Evolutionary conservation across 345 rosid species (phyloP), one percentile per base, ranked within the genome.

Genomic region (Stellera chamaejasme): DNA sequence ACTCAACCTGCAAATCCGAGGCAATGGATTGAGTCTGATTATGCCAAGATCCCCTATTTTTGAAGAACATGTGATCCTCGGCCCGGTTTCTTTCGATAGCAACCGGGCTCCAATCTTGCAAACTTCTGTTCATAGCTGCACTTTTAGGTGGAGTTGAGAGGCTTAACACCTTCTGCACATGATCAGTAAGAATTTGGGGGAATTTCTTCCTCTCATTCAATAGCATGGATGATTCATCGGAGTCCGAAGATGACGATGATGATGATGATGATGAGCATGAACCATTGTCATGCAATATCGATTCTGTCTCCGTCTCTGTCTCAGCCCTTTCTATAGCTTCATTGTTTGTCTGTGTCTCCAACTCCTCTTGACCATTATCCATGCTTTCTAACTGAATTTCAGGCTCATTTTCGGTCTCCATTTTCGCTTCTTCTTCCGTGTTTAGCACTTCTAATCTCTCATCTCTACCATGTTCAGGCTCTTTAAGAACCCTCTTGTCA

Each of bases 1-100:
- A 82, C 74, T 89, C 99, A 50, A 93, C 96, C 57, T 89, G 97
- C 80, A 93, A 72, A 63, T 89, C 99, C 45, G 99, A 93, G 48
- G 92, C 97, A 51, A 85, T 68, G 6, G 99, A 93, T 54, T 71
- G 69, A 15, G 79, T 56, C 19, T 81, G 77, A 52, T 77, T 74
- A 72, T 77, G 97, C 68, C 77, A 59, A 12, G 62, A 55, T 26
- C 43, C 70, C 62, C 55, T 73, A 25, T 65, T 56, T 8, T 48
- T 54, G 69, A 60, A 75, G 64, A 77, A 79, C 6, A 69, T 63
- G 48, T 58, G 74, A 32, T 82, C 77, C 48, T 78, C 77, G 32
- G 61, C 23, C 60, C 69, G 72, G 41, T 74, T 54, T 47, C 70
- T 70, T 14, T 76, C 82, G 5, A 50, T 58, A 58, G 69, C 70